Evolutionary conservation across 106 monocot genomes (phyloP), one percentile per base, ranked within the genome.

Genomic region (Dioscorea dumetorum): DNA sequence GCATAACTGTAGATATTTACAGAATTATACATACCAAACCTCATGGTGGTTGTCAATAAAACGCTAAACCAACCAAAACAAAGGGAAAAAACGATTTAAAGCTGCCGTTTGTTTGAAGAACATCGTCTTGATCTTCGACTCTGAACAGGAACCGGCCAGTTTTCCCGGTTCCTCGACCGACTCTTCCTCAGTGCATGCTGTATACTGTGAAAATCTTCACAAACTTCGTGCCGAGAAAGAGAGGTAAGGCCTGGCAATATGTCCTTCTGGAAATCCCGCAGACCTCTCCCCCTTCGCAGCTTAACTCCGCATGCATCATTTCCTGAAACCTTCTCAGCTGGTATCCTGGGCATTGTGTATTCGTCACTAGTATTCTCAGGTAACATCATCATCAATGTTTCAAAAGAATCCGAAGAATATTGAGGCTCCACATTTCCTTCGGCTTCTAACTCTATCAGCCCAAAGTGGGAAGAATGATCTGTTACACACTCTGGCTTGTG

Each of bases 171-270:
- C 62, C 76, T 73, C 0, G 71, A 61, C 59, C 72, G 57, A 9
- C 67, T 81, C 71, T 73, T 87, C 28, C 79, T 73, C 0, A 74
- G 62, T 75, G 78, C 78, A 50, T 90, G 62, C 34, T 75, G 82
- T 13, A 94, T 90, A 61, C 73, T 65, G 50, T 94, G 84, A 75
- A 94, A 63, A 31, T 94, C 94, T 51, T 94, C 94, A 50, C 87
- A 84, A 31, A 94, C 90, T 61, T 94, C 94, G 34, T 85, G 84
- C 77, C 94, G 74, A 16, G 87, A 84, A 48, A 94, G 90, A 12
- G 90, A 78, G 12, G 81, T 82, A 32, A 94, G 24, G n/a, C 94
- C 85, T 11, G 94, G 94, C 24, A 94, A 68, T 65, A 94, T 82
- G 34, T 94, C 90, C 63, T 74, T 87, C 60, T 90, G 90, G 69